Conservation (phyloP, 495 filamentous ascomycete species). For the Margaritispora aquatica region DNA sequence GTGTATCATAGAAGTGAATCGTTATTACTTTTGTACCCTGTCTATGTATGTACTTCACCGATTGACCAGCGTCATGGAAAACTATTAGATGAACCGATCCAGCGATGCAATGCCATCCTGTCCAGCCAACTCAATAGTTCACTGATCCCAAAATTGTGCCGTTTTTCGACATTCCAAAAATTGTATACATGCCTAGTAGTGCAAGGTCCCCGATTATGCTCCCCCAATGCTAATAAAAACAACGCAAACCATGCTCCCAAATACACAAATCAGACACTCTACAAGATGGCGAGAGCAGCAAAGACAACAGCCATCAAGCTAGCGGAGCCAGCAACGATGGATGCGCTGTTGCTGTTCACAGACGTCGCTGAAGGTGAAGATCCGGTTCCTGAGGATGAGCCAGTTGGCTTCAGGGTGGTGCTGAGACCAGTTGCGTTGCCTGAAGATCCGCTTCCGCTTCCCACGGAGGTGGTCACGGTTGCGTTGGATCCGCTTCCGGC, state of each 20-base stretch:
- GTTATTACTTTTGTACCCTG: constrained; percentile 3
- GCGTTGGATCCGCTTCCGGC: constrained; percentile 8
- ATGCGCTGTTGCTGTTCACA: background rate
- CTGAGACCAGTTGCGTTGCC: constrained; percentile 4
- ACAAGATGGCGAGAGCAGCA: constrained; percentile 18
- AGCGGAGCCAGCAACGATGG: constrained; percentile 11
- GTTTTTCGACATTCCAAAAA: background rate
- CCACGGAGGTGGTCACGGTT: constrained; percentile 11
- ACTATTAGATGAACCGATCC: background rate
- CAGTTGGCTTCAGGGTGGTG: constrained; percentile 9
- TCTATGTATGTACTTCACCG: background rate
- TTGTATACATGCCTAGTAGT: background rate
- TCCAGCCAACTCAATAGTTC: background rate
- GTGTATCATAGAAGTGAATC: background rate
- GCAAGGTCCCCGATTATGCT: constrained; percentile 1
- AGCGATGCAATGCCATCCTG: background rate
- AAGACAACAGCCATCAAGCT: constrained; percentile 13
- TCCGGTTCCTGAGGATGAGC: background rate
- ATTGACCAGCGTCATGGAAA: background rate
- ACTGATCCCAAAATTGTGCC: background rate
- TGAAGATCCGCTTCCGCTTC: constrained; percentile 14
- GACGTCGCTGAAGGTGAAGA: background rate
- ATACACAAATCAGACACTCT: constrained; percentile 11
- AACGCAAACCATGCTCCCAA: background rate
- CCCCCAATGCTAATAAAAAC: constrained; percentile 2